These are phyloP conservation scores for Cyberlindnera americana DNA, from an alignment of 805 yeast species.

Conservation along the genomic window DNA sequence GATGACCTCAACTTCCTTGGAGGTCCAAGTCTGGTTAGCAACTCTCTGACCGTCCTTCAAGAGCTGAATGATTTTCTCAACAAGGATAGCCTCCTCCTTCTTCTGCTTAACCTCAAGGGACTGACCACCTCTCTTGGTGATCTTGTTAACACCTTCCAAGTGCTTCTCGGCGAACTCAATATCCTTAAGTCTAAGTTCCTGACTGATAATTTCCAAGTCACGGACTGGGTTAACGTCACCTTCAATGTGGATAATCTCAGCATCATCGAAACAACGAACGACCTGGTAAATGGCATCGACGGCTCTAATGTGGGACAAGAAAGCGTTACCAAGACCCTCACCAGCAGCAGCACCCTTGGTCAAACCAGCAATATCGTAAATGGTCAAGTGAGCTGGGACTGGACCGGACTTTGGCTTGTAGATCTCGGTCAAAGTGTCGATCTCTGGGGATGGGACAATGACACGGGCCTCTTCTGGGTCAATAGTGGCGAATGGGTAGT, in stretches of 20 bases:
- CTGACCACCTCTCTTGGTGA: conserved; percentile 85
- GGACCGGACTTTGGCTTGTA: conserved; percentile 73
- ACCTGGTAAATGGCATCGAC: conserved; percentile 98
- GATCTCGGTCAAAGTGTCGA: conserved; percentile 68
- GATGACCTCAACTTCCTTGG: conserved; percentile 87
- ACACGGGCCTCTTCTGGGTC: conserved; percentile 98
- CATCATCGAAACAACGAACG: conserved; percentile 96
- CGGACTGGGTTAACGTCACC: conserved; percentile 95
- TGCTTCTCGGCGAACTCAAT: conserved; percentile 90
- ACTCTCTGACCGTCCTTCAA: conserved; percentile 86
- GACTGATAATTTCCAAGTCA: conserved; percentile 87
- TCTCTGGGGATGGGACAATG: conserved; percentile 85
- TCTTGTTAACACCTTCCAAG: conserved; percentile 71
- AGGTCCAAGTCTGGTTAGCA: conserved; percentile 82
- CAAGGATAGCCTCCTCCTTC: conserved; percentile 78
- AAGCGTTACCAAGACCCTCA: conserved; percentile 97
- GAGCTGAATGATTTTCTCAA: conserved; percentile 66
- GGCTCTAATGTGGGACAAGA: conserved; percentile 92
- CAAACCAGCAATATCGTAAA: conserved; percentile 96
- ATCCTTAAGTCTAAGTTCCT: conserved; percentile 93
- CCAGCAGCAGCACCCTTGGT: conserved; percentile 96
- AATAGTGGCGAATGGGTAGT: conserved; percentile 96
- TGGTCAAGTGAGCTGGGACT: conserved; percentile 90
- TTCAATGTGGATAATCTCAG: conserved; percentile 95
- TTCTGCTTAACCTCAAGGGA: conserved; percentile 83